These are phyloP conservation scores for Aspergillus puulaauensis DNA, from an alignment of 2,329 filamentous ascomycete species.

Conservation along the genomic window DNA sequence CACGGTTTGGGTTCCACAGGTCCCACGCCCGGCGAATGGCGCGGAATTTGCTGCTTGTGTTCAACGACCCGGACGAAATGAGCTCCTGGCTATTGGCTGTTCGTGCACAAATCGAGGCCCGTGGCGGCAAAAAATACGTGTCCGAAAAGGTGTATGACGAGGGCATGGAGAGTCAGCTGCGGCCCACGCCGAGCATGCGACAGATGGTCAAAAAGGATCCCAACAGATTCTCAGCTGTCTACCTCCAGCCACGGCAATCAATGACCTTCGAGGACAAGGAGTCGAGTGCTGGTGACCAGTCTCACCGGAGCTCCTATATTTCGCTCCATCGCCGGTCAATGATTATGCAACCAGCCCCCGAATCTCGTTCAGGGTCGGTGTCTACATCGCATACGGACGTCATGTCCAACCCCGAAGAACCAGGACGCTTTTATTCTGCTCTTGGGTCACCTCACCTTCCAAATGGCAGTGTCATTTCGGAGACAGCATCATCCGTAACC, in stretches of 20 bases:
- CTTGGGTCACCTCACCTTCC: conserved; percentile 4
- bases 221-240: conserved; percentile 30
- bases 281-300: conserved; percentile 23
- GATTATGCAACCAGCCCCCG: conserved; percentile 17
- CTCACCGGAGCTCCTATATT: conserved; percentile 28
- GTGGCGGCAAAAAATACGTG: conserved; percentile 46
- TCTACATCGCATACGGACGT: conserved; percentile 29
- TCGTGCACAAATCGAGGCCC: conserved; percentile 46
- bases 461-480: conserved; percentile 13
- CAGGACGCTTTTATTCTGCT: conserved; percentile 19
- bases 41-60: conserved; percentile 44
- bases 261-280: conserved; percentile 27
- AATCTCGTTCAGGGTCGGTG: conserved; percentile 29
- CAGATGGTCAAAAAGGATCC: conserved; percentile 37
- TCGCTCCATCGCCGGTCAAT: conserved; percentile 31
- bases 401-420: conserved; percentile 11
- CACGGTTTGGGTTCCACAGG: conserved; percentile 40
- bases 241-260: conserved; percentile 27
- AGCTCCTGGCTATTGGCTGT: conserved; percentile 46
- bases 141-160: conserved; percentile 37
- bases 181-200: conserved; percentile 28
- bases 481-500: conserved; percentile 14
- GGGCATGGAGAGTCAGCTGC: conserved; percentile 25
- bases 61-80: conserved; percentile 45
- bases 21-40: conserved; percentile 34